Percentiles rank a stretch among this genome's conserved stretches.
These are phyloP conservation scores for Botrytis paeoniae DNA, from an alignment of 2,329 filamentous ascomycete genomes.

Conservation along the genomic window DNA sequence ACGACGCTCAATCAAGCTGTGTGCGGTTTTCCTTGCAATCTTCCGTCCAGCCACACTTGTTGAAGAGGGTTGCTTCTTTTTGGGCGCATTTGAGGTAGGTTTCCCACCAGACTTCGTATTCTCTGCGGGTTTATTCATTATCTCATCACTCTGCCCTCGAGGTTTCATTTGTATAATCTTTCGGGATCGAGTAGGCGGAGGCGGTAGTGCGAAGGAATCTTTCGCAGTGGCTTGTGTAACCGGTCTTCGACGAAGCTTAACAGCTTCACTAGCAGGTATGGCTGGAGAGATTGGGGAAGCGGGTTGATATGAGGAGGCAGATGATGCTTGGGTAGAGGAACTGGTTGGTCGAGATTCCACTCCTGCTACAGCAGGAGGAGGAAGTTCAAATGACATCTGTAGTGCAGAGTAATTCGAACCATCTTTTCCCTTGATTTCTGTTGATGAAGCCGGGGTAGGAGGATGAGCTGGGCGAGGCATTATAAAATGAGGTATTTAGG, in stretches of 20 bases:
- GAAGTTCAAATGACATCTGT: conserved; percentile 70
- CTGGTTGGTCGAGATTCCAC: conserved; percentile 49
- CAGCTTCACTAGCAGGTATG: conserved; percentile 41
- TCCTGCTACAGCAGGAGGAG: conserved; percentile 66
- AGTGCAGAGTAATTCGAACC: conserved; percentile 59
- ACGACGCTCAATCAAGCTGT: conserved; percentile 88
- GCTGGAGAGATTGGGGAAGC: conserved; percentile 44
- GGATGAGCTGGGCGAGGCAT: conserved; percentile 68
- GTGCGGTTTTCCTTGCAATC: conserved; percentile 92
- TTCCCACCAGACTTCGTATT: conserved; percentile 24
- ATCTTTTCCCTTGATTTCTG: conserved; percentile 73
- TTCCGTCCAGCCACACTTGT: conserved; percentile 88
- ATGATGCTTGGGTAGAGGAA: conserved; percentile 43
- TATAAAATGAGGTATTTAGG: conserved; percentile 25
- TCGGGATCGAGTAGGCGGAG: conserved; percentile 84
- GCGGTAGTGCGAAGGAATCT: conserved; percentile 76
- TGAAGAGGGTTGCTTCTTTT: conserved; percentile 73
- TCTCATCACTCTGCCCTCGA: conserved; percentile 44
- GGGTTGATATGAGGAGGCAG: conserved; percentile 50
- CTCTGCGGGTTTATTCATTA: conserved; percentile 22
- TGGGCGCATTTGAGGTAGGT: conserved; percentile 41
- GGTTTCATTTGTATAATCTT: conserved; percentile 99
- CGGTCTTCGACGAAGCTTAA: conserved; percentile 46
- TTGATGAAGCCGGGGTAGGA: conserved; percentile 76
- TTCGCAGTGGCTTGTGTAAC: conserved; percentile 44